Evolutionary conservation across 2,329 filamentous ascomycete genomes (phyloP).

Genomic region (Escovopsis sp.): DNA sequence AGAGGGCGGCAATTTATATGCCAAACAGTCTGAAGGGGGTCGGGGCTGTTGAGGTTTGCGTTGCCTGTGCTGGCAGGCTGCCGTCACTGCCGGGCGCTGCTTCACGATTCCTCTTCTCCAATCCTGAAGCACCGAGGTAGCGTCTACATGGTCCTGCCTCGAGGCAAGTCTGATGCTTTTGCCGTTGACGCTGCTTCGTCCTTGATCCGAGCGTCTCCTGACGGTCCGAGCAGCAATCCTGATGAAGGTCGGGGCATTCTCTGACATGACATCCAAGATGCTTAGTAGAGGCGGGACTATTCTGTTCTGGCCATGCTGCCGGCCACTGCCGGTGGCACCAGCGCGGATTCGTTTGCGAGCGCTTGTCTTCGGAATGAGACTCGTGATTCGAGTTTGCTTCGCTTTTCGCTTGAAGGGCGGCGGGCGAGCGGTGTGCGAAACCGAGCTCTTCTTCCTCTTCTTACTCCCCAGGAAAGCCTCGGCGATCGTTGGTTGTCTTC

Average conservation of each 20-base stretch:
- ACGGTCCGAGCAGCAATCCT: slow-evolving; percentile 45
- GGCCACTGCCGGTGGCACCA: neutral
- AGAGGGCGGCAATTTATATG: slow-evolving; percentile 8
- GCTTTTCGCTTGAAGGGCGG: slow-evolving; percentile 4
- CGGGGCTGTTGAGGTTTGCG: slow-evolving; percentile 3
- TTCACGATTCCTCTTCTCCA: slow-evolving; percentile 41
- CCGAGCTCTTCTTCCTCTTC: slow-evolving; percentile 12
- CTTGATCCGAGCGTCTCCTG: slow-evolving; percentile 29
- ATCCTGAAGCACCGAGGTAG: slow-evolving; percentile 31
- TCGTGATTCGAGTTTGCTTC: slow-evolving; percentile 19
- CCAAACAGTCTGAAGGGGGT: slow-evolving; percentile 11
- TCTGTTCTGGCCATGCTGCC: slow-evolving; percentile 2
- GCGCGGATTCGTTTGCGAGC: neutral
- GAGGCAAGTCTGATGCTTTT: slow-evolving; percentile 47
- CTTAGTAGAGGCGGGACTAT: slow-evolving; percentile 32
- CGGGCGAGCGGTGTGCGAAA: slow-evolving; percentile 9
- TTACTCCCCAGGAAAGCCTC: slow-evolving; percentile 11
- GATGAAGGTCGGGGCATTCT: slow-evolving; percentile 39
- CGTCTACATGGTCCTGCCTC: slow-evolving; percentile 45
- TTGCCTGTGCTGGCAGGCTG: slow-evolving; percentile 8
- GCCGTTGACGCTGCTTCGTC: slow-evolving; percentile 36
- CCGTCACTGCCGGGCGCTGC: slow-evolving; percentile 22
- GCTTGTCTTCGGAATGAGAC: slow-evolving; percentile 9
- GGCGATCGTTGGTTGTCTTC: slow-evolving; percentile 20
- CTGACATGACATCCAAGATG: slow-evolving; percentile 44